Base-by-base conservation (phyloP, 176 grass and related monocot species). In the Lolium perenne region DNA sequence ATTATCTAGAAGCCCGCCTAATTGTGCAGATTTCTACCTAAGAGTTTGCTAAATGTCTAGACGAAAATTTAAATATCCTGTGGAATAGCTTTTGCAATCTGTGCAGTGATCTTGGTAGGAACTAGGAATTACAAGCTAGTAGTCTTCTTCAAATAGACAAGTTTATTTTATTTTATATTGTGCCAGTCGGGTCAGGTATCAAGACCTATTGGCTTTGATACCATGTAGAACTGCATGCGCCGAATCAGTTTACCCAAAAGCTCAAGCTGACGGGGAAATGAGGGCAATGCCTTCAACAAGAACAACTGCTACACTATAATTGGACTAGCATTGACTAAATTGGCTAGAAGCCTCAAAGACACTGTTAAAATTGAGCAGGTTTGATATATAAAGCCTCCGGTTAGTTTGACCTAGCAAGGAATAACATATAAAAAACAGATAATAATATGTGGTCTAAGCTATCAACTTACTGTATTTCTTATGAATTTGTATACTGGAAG, bases 341-440 rank as follows among this genome's bases (percentile, higher is more conserved):
- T 56, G 35, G 3, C 38, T 70, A 35, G 43, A 70, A 79, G 4
- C 14, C 62, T 78, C 25, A 8, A 71, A 79, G n/a, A 12, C 62
- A 82, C 14, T 20, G 9, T 43, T 57, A 56, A 57, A 85, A 21
- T 23, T 67, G 11, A 55, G 3, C 40, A 51, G 73, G 4, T 85
- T 58, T 56, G 20, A 48, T 78, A 35, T 84, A 53, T 7, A 29
- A 74, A 7, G 13, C 32, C 14, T 40, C 71, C 29, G 29, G 25
- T 46, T 60, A 61, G 46, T 84, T 79, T 79, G 77, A 41, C 54
- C 78, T 64, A 74, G 38, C 38, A 58, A 75, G 69, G 67, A 8
- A 65, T 20, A 40, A 32, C 55, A 79, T 66, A 78, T 21, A 7
- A 53, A 53, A 35, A 90, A 78, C 14, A 59, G 51, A 72, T 35